Conservation (phyloP, 1,284 basidiomycete species). For the Entoloma clypeatum region DNA sequence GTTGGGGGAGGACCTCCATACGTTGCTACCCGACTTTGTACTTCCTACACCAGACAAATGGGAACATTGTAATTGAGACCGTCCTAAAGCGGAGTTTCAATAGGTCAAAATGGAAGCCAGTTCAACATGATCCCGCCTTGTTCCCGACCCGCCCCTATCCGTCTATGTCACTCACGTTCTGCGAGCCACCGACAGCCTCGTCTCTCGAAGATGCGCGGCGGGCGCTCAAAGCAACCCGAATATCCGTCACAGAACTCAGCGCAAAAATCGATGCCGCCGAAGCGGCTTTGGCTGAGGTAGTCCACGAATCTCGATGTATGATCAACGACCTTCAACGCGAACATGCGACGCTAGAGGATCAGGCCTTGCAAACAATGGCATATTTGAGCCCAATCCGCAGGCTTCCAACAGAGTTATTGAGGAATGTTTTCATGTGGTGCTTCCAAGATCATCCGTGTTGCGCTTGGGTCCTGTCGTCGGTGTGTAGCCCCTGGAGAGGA, state of each 20-base stretch:
- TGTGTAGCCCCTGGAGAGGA: constrained; percentile 59
- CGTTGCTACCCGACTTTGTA: too few species aligned
- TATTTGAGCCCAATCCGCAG: constrained; percentile 67
- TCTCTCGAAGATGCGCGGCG: constrained; percentile 47
- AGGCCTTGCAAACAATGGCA: constrained; percentile 44
- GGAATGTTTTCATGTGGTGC: constrained; percentile 60
- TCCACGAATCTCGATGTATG: constrained; percentile 46
- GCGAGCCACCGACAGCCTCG: constrained; percentile 54
- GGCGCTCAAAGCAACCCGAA: constrained; percentile 33
- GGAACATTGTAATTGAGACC: constrained; percentile 1
- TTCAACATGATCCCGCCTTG: constrained; percentile 5
- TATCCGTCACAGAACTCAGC: constrained; percentile 32
- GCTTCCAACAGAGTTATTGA: constrained; percentile 61
- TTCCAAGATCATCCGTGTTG: constrained; percentile 65
- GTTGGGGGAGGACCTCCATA: too few species aligned
- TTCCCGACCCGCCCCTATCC: constrained; percentile 5
- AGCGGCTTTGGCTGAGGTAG: constrained; percentile 50
- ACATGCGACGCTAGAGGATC: constrained; percentile 42
- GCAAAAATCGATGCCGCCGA: constrained; percentile 45
- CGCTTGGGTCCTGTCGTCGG: constrained; percentile 66
- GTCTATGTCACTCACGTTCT: constrained; percentile 24
- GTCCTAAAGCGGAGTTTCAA: constrained; percentile 20
- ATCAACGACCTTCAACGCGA: constrained; percentile 53
- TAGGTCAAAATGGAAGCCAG: constrained; percentile 9
- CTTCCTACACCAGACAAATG: too few species aligned